phyloP scores from a whole-genome alignment of 2,329 filamentous ascomycete genomes.

The Periconia macrospinosa region DNA sequence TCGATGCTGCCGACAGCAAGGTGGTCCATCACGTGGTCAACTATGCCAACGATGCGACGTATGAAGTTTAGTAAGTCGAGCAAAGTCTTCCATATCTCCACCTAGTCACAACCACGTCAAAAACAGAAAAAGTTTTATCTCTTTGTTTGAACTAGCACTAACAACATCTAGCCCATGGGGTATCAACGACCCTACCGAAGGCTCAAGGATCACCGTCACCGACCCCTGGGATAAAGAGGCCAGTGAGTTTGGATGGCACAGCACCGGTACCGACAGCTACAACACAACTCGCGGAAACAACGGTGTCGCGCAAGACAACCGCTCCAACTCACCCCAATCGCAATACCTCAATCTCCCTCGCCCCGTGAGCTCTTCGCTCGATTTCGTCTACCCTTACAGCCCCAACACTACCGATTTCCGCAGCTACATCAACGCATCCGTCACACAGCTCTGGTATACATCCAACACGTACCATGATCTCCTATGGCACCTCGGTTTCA shows the following conservation, averaged over 20 bases:
- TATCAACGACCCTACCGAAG: conserved; percentile 57
- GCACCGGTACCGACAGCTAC: conserved; percentile 52
- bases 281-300: conserved; percentile 63
- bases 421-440: conserved; percentile 56
- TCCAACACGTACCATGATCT: conserved; percentile 63
- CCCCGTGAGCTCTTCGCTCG: conserved; percentile 46
- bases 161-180: conserved; percentile 47
- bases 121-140: not conserved
- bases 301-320: conserved; percentile 58
- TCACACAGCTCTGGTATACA: conserved; percentile 64
- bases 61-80: conserved; percentile 57
- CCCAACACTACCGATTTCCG: conserved; percentile 24
- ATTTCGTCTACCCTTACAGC: conserved; percentile 46
- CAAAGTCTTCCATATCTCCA: no score
- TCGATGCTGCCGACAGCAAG: conserved; percentile 53
- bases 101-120: not conserved
- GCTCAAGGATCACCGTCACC: conserved; percentile 46
- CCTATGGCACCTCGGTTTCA: conserved; percentile 61
- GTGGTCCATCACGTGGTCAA: conserved; percentile 59
- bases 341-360: conserved; percentile 56
- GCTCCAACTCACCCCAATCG: conserved; percentile 24
- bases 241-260: conserved; percentile 59
- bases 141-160: conserved; percentile 3
- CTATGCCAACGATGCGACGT: conserved; percentile 59
- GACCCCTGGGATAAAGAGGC: conserved; percentile 54